Conservation (phyloP, 2,329 filamentous ascomycete genomes). For the Neurospora sp. region DNA sequence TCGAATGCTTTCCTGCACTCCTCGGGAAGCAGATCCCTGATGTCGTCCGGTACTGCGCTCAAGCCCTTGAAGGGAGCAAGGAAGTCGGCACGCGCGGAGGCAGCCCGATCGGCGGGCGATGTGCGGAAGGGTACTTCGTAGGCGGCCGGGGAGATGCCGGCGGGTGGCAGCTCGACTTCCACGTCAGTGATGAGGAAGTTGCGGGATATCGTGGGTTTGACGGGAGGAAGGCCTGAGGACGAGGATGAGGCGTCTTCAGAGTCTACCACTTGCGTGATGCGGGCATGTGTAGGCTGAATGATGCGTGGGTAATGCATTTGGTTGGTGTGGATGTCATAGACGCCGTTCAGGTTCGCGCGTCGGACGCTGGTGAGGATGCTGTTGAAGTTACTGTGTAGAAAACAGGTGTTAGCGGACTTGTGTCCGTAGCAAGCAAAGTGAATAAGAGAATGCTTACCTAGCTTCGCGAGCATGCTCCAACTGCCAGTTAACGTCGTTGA, state of each 20-base stretch:
- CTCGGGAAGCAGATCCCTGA: conserved; percentile 54
- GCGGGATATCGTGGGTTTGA: conserved; percentile 39
- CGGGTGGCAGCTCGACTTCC: conserved; percentile 40
- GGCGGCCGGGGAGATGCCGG: conserved; percentile 35
- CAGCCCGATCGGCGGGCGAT: conserved; percentile 23
- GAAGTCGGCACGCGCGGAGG: conserved; percentile 30
- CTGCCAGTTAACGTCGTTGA: conserved; percentile 95
- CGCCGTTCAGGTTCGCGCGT: conserved; percentile 58
- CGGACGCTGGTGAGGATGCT: conserved; percentile 59
- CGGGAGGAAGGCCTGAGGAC: conserved; percentile 33
- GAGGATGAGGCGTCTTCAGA: conserved; percentile 16
- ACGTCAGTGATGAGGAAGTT: conserved; percentile 49
- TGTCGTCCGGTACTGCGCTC: conserved; percentile 51
- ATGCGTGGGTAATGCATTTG: conserved; percentile 74
- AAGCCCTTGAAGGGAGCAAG: conserved; percentile 50
- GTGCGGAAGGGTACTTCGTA: conserved; percentile 33
- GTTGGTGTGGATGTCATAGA: conserved; percentile 94
- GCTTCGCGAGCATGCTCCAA: conserved; percentile 86
- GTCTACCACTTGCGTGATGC: conserved; percentile 62
- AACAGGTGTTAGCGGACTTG: conserved; percentile 4
- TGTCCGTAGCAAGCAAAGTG: neutral
- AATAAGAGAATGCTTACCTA: conserved; percentile 46
- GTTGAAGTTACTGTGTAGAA: conserved; percentile 64
- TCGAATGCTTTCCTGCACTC: conserved; percentile 68
- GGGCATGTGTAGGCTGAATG: conserved; percentile 82